phyloP scores from a whole-genome alignment of 139 green algal genomes.

The Micromonas pusilla region DNA sequence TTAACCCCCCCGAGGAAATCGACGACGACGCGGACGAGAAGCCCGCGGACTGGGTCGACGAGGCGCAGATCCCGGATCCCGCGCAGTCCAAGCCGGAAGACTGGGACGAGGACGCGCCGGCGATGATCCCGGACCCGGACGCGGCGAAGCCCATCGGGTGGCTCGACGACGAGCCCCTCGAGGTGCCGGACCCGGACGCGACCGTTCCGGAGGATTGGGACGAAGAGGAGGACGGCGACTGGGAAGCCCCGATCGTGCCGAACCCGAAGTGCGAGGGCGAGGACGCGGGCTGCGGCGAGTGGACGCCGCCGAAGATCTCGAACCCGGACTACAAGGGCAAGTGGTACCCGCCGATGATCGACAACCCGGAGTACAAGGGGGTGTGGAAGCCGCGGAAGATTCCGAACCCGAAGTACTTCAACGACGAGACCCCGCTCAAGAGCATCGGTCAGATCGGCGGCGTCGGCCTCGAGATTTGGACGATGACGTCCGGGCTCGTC shows the following conservation, averaged over 20 bases:
- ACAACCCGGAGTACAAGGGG: slow-evolving; percentile 88
- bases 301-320: slow-evolving; percentile 65
- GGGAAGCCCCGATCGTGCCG: slow-evolving; percentile 63
- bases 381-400: slow-evolving; percentile 60
- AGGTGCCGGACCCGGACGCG: slow-evolving; percentile 70
- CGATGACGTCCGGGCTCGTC: slow-evolving; percentile 45
- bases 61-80: slow-evolving; percentile 43
- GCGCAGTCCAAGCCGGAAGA: slow-evolving; percentile 73
- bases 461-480: slow-evolving; percentile 84
- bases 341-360: slow-evolving; percentile 61
- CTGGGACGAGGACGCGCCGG: slow-evolving; percentile 78
- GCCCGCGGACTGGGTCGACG: slow-evolving; percentile 50
- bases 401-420: slow-evolving; percentile 65
- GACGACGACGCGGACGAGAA: slow-evolving; percentile 49
- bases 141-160: slow-evolving; percentile 46
- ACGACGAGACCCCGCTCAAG: slow-evolving; percentile 50
- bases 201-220: slow-evolving; percentile 86
- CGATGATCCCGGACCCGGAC: slow-evolving; percentile 38
- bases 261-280: slow-evolving; percentile 49
- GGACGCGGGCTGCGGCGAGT: slow-evolving; percentile 71
- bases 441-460: slow-evolving; percentile 61
- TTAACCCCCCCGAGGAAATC: slow-evolving; percentile 46
- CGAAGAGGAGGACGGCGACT: slow-evolving; percentile 87
- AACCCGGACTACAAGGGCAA: slow-evolving; percentile 89
- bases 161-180: slow-evolving; percentile 44